phyloP scores from a whole-genome alignment of 2,329 filamentous ascomycete species.

The Nemania sp. region DNA sequence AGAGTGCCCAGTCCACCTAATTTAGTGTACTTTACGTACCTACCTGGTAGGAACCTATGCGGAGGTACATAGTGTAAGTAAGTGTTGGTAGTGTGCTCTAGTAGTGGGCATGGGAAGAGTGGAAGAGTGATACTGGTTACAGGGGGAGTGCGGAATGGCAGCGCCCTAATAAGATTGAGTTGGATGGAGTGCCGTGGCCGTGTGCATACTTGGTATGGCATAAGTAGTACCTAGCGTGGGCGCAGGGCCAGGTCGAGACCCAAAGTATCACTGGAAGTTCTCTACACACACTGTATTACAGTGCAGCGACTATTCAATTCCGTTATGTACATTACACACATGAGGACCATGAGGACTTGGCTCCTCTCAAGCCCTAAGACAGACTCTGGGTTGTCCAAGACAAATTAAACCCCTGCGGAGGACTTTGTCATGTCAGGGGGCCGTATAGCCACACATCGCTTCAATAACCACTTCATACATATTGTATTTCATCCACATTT shows the following conservation, averaged over 20 bases:
- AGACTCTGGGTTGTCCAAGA: slow-evolving; percentile 24
- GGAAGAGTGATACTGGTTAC: slow-evolving; percentile 9
- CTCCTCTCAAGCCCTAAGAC: slow-evolving; percentile 18
- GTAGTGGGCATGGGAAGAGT: neutral
- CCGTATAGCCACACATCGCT: slow-evolving; percentile 20
- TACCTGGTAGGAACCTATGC: neutral
- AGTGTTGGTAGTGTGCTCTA: neutral
- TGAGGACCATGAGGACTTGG: slow-evolving; percentile 7
- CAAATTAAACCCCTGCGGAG: slow-evolving; percentile 43
- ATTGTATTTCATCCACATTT: slow-evolving; percentile 1
- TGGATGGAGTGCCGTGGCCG: slow-evolving; percentile 16
- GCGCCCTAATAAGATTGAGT: slow-evolving; percentile 31
- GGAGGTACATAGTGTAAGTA: neutral
- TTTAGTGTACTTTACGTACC: neutral
- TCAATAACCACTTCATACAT: neutral
- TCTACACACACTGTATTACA: slow-evolving; percentile 29
- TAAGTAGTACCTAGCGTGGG: neutral
- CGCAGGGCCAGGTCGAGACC: neutral
- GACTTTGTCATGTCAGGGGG: slow-evolving; percentile 40
- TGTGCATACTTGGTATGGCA: slow-evolving; percentile 1
- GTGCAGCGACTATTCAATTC: neutral
- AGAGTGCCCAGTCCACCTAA: neutral
- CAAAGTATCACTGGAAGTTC: neutral
- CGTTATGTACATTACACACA: no score
- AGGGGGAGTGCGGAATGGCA: slow-evolving; percentile 37